Percentiles rank a stretch among this genome's conserved stretches.
phyloP scores from a whole-genome alignment of 2,329 filamentous ascomycete genomes.

The Penicillium brasilianum region DNA sequence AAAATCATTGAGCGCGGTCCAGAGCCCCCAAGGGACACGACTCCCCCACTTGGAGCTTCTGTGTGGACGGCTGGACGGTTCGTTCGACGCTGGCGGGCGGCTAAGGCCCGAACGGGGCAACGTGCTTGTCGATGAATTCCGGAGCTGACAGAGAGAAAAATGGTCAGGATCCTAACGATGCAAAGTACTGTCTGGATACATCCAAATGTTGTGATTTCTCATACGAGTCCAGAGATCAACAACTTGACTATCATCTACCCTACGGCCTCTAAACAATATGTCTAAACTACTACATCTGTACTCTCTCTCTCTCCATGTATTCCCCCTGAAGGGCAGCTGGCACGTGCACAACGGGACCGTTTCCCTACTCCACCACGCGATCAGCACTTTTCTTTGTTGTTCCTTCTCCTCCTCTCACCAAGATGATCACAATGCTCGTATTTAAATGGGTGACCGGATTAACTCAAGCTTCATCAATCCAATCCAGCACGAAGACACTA shows the following conservation, averaged over 20 bases:
- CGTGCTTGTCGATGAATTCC: constrained; percentile 15
- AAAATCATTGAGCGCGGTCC: constrained; percentile 18
- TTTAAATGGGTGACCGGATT: background rate
- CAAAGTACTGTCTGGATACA: too few species aligned
- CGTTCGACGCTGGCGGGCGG: constrained; percentile 20
- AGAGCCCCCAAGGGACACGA: constrained; percentile 15
- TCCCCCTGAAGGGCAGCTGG: constrained; percentile 12
- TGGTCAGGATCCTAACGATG: background rate
- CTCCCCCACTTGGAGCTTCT: constrained; percentile 26
- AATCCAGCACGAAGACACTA: too few species aligned
- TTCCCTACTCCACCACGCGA: constrained; percentile 21
- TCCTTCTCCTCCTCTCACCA: background rate
- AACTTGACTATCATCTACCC: background rate
- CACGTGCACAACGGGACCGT: constrained; percentile 23
- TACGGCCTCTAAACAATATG: background rate
- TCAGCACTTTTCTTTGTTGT: background rate
- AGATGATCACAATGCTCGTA: too few species aligned
- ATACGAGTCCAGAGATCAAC: background rate
- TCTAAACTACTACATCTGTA: too few species aligned
- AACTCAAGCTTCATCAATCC: background rate
- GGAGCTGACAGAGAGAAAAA: background rate
- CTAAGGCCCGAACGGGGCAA: constrained; percentile 23
- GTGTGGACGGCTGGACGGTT: constrained; percentile 19
- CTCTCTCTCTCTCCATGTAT: too few species aligned
- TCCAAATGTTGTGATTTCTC: too few species aligned